Evolutionary conservation across 352 stramenopile species (phyloP), one percentile per base, ranked within the genome.

Genomic region (Phytophthora niederhauseri): DNA sequence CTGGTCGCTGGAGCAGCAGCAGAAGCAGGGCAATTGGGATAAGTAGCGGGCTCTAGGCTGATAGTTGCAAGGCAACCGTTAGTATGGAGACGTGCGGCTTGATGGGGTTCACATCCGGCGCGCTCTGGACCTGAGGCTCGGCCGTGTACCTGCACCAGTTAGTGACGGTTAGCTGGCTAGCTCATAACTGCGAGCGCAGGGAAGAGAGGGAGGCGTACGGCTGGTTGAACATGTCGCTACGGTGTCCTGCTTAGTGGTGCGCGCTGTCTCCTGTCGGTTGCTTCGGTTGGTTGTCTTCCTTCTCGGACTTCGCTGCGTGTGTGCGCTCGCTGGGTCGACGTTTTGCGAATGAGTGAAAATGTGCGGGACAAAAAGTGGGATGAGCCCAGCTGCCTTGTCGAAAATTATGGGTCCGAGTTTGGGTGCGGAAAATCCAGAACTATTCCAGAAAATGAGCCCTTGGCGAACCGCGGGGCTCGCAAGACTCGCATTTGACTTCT

Each of bases 71-170:
- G 36, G 36, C 17, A 7, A 45, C 2, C 8, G 36, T 45, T 45
- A n/a, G 36, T 45, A 9, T 45, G 14, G 6, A 50, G n/a, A 60
- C 52, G 66, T 75, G 90, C 73, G 87, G 85, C 56, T 94, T 95
- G 62, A 94, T 89, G 31, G 82, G 70, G 50, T 84, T 68, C 17
- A 93, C 82, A 28, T 84, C 62, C 34, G 88, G 84, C 36, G 64
- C 73, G 54, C 70, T 78, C 26, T 73, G 72, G 48, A 68, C 70
- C 14, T 68, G 66, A 36, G 64, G 66, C 57, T 84, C 66, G 14
- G 60, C 56, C 52, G 64, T 76, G 55, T 88, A 84, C 49, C 73
- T 84, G 46, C n/a, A 61, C 15, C 24, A 54, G 9, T 5, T 20
- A 55, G 17, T 57, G 57, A 17, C 12, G 26, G 24, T 75, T 34